Evolutionary conservation across 2,329 filamentous ascomycete species (phyloP).

Genomic region (Ascomycota sp.): DNA sequence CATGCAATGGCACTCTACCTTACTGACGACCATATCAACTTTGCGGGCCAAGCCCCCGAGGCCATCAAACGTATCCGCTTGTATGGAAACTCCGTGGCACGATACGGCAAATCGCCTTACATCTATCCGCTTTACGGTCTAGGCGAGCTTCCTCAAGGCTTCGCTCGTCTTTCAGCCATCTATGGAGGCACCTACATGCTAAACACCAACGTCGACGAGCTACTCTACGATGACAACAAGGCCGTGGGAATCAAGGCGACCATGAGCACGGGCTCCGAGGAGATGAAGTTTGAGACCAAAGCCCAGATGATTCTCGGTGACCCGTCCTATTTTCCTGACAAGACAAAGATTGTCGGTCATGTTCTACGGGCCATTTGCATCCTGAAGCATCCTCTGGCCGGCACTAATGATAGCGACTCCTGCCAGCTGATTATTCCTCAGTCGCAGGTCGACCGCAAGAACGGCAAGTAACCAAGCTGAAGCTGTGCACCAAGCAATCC

Average conservation of each 20-base stretch:
- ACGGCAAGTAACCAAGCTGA: too few species aligned
- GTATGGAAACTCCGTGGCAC: constrained; percentile 92
- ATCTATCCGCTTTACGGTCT: constrained; percentile 98
- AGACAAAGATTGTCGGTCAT: constrained; percentile 73
- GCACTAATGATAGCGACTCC: constrained; percentile 76
- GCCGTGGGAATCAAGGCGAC: constrained; percentile 93
- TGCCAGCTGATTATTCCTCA: constrained; percentile 94
- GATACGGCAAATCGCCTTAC: constrained; percentile 96
- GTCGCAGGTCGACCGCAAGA: constrained; percentile 88
- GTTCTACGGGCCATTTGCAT: constrained; percentile 95
- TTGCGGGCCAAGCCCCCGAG: constrained; percentile 55
- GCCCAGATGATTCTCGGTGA: constrained; percentile 91
- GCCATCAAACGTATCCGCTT: constrained; percentile 81
- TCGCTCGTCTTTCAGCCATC: constrained; percentile 91
- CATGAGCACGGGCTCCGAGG: constrained; percentile 63
- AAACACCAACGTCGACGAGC: constrained; percentile 82
- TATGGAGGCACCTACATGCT: constrained; percentile 99
- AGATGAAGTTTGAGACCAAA: constrained; percentile 93
- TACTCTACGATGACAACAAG: constrained; percentile 67
- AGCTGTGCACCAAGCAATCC: too few species aligned
- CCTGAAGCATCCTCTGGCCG: constrained; percentile 80
- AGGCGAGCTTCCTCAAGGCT: constrained; percentile 91
- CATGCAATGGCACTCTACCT: constrained; percentile 96
- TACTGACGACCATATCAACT: constrained; percentile 69
- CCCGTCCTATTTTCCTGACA: constrained; percentile 86